phyloP scores from a whole-genome alignment of 2,329 filamentous ascomycete genomes.

The Colletotrichum orbiculare region DNA sequence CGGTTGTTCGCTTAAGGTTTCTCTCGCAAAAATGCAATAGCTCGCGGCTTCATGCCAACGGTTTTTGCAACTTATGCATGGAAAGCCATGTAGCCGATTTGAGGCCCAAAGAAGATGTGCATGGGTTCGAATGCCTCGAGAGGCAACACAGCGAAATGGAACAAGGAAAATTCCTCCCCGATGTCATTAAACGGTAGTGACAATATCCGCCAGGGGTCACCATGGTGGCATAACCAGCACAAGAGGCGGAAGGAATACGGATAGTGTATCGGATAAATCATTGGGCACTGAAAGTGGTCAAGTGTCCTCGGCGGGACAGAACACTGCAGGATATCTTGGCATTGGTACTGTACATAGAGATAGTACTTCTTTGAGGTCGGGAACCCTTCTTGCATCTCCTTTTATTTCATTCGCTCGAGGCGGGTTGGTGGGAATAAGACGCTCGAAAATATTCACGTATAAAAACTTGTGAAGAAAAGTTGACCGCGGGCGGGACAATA shows the following conservation, averaged over 20 bases:
- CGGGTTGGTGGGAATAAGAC: background rate
- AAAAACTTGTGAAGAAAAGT: background rate
- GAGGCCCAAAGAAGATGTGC: too few relatives aligned
- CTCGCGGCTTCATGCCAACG: too few relatives aligned
- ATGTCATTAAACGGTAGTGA: too few relatives aligned
- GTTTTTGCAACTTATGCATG: background rate
- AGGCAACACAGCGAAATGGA: background rate
- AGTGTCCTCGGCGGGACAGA: slow-evolving; percentile 3
- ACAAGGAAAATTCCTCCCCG: too few relatives aligned
- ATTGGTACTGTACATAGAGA: slow-evolving; percentile 8
- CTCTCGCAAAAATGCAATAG: too few relatives aligned
- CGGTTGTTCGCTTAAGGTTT: too few relatives aligned
- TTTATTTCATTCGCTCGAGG: slow-evolving; percentile 8
- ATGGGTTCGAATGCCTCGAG: background rate
- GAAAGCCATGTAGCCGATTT: background rate
- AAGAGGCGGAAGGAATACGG: background rate
- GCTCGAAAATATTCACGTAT: slow-evolving; percentile 22
- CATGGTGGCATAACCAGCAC: background rate
- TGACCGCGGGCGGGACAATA: background rate
- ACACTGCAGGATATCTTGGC: slow-evolving; percentile 23
- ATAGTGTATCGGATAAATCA: slow-evolving; percentile 4
- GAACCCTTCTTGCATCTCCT: background rate
- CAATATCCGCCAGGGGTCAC: background rate
- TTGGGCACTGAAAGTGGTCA: background rate
- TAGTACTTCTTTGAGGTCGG: slow-evolving; percentile 3